Percentiles rank a stretch among this genome's conserved stretches.
phyloP scores from a whole-genome alignment of 75 land plant species.

The Larix kaempferi region DNA sequence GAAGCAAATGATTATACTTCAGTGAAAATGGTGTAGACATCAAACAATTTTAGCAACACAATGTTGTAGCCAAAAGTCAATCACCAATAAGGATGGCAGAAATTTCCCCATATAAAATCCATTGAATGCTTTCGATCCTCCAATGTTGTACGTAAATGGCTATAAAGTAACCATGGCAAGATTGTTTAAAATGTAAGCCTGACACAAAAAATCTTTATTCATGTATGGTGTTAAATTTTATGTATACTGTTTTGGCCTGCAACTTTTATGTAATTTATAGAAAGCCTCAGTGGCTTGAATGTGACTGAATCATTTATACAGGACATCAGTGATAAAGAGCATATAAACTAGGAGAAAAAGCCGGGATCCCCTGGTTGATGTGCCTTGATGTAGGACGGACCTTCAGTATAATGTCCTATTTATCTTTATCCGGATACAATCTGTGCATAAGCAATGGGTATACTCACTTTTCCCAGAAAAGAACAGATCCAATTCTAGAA shows the following conservation, averaged over 20 bases:
- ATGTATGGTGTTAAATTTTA: background rate
- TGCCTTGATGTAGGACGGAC: background rate
- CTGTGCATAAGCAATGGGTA: background rate
- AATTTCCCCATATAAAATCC: background rate
- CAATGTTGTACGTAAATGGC: background rate
- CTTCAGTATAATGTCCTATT: background rate
- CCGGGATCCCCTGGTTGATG: slow-evolving; percentile 8
- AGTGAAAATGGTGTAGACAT: background rate
- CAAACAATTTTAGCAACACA: background rate
- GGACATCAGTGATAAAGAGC: slow-evolving; percentile 1
- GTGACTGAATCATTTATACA: background rate
- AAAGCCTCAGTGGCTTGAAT: background rate
- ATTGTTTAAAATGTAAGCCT: background rate
- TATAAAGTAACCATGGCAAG: background rate
- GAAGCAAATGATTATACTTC: background rate
- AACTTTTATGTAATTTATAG: background rate
- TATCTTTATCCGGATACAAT: background rate
- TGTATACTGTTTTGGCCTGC: background rate
- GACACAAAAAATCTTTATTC: background rate
- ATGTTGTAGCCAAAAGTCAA: background rate
- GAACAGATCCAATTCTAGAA: background rate
- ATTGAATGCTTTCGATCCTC: background rate
- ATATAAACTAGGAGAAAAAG: slow-evolving; percentile 3
- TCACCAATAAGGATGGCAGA: background rate
- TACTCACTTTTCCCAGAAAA: background rate